Base-by-base conservation (phyloP, 2,329 filamentous ascomycete species). In the Alternaria alternata region DNA sequence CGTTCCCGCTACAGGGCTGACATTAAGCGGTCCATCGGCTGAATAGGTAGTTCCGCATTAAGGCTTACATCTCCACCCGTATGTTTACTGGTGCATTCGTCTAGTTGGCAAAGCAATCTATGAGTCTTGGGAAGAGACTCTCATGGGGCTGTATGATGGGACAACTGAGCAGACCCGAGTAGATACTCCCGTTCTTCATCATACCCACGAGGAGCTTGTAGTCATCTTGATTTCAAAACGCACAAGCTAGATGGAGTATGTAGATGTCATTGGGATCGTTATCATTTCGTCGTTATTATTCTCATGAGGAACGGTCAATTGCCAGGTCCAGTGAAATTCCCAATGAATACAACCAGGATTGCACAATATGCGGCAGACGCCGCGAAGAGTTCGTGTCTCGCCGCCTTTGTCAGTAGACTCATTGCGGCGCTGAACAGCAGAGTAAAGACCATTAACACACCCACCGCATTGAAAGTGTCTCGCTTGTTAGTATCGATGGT, bases 401-500 rank as follows among this genome's bases (percentile, higher is more conserved):
- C 69, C 0, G 78, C 78, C 42, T 72, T 76, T 0, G 77, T 80
- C 34, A 80, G 44, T 7, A 79, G 30, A 56, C 70, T 72, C 76
- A 80, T 79, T 1, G 77, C 75, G 3, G 76, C 75, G 22, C 70
- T 74, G 42, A 79, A 78, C 0, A 79, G 52, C 5, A 79, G 61
- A 3, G 80, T 81, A 46, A 82, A 82, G 0, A 81, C 78, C 6
- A 81, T 77, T 12, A 82, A 51, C 0, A 82, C 77, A 3, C 78
- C 79, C 2, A 81, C 78, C 0, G 79, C 78, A 51, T 78, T 75
- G 34, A 81, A 74, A 0, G 79, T 79, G 14, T 75, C 67, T 8
- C 66, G 62, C 7, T 43, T 71, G 57, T 70, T 65, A 2, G 51
- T 55, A 3, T 65, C 59, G 1, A 61, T 54, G 9, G 30, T 11